Base-by-base conservation (phyloP, 257 asterid genomes). In the Echium plantagineum region DNA sequence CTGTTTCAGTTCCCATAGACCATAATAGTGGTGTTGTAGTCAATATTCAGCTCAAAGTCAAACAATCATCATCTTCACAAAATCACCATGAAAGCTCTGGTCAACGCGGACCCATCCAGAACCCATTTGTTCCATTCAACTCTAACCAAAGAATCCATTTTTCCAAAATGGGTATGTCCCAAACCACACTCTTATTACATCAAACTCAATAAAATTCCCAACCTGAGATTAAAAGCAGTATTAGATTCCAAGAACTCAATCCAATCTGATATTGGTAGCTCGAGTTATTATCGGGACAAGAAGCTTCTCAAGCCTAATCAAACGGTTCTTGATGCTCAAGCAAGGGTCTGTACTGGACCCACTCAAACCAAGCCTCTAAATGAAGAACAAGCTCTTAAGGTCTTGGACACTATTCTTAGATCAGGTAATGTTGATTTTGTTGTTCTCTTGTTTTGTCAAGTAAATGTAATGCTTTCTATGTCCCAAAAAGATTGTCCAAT, bases 261-360 rank as follows among this genome's bases (percentile, higher is more conserved):
- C 16, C 1, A 56, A 22, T 6, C 24, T 9, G 60, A 56, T 3
- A 19, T 24, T 65, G 63, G 9, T 15, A 9, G 31, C 10, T 42
- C 22, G 47, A 73, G 93, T 30, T 80, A 89, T 32, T 87, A 84
- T 66, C 85, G 90, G 82, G 78, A 69, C 56, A 81, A 81, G 62
- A 68, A 55, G 56, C 56, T 84, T 20, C 69, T 73, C 1, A 73
- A 30, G 70, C 94, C 97, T 24, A 88, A 88, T 62, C 93, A 78
- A 72, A 85, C 90, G 60, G 94, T 91, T 35, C 69, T 88, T 68
- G 97, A 91, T 24, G 97, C 97, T 19, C 98, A 88, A 63, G 79
- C 86, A 31, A 89, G 77, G 85, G 95, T 91, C 58, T 91, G 98
- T 68, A 91, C 97, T 2, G 95, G 97, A 16, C 98, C 98, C 32